Base-by-base conservation (phyloP, 208 protist genomes). In the Crithidia mellificae region DNA sequence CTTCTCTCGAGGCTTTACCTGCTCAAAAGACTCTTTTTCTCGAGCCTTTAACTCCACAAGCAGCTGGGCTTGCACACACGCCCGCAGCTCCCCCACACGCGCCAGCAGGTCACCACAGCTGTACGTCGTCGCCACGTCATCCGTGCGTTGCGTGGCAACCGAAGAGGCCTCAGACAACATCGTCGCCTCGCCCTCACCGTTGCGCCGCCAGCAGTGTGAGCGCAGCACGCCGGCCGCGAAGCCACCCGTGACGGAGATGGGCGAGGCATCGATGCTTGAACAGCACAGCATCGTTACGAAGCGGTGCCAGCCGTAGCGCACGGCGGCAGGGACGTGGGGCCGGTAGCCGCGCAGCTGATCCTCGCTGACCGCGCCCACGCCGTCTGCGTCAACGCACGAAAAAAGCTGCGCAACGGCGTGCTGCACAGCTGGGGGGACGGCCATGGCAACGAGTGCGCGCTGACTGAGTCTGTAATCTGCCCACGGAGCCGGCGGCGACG, bases 271-370 rank as follows among this genome's bases (percentile, higher is more conserved):
- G 19, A 54, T 41, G 14, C 22, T 27, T 19, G 27, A 19, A 34
- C 49, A 49, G 70, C 70, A 75, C 47, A 75, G 43, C 57, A 65
- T 59, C 15, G 62, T 69, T 14, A 75, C 70, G 25, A 75, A 75
- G 47, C 70, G 70, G 39, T 75, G 70, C 70, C 70, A 75, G 11
- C 70, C 70, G 30, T 75, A 75, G 29, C 63, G 70, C 0, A 39
- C 70, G 30, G 55, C 39, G n/a, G 62, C 61, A 5, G 62, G 70
- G 36, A 75, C 70, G 47, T 47, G 62, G n/a, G 53, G 43, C 8
- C 70, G 62, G 25, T 75, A 64, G 58, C 38, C 59, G 20, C 70
- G 70, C 70, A 75, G 63, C 39, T 75, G 70, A 50, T 68, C 70
- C 32, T 75, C 70, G 34, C 62, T 65, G 7, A 75, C 70, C 25